Base-by-base conservation (phyloP, 208 protist species). In the Wallacemonas collosoma region DNA sequence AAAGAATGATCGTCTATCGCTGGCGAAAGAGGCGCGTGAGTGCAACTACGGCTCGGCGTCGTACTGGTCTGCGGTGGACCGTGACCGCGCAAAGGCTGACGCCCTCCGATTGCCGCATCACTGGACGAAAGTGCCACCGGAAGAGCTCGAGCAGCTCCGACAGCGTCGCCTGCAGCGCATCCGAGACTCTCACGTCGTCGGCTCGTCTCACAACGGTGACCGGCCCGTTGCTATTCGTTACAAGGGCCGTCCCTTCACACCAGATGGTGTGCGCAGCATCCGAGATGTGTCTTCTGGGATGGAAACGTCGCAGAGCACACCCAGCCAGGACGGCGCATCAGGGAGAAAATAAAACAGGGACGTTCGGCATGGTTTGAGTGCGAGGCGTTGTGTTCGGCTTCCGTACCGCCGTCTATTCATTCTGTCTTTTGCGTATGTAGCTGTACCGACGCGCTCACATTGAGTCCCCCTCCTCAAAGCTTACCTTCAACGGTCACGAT, bases 21-120 rank as follows among this genome's bases (percentile, higher is more conserved):
- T 12, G 6, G 45, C 45, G 8, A 50, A 50, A 12, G 45, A 50
- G 45, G 45, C 45, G 45, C 45, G 45, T 6, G 17, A 51, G 11
- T 72, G 73, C 43, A 65, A 75, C 39, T 67, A 68, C 44, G 71
- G 74, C 57, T 12, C 45, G 6, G 45, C 45, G 8, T 6, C 45
- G 45, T 50, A 50, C 45, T 50, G 45, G 45, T 6, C 45, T 17
- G 9, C 76, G 53, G 17, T 67, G 68, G 15, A 57, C 72, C 51
- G 64, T 63, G 4, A 58, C 63, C 45, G 45, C 45, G 45, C 45
- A 6, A 14, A 6, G 45, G 45, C 45, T 12, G 12, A 50, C 45
- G 45, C 45, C 45, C 45, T 50, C 12, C 45, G 45, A 12, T 14
- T 50, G 45, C 45, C 45, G 26, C 26, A 26, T 26, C 26, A 26